Evolutionary conservation across 306 rosid species (phyloP).

Genomic region (Lathyrus oleraceus): DNA sequence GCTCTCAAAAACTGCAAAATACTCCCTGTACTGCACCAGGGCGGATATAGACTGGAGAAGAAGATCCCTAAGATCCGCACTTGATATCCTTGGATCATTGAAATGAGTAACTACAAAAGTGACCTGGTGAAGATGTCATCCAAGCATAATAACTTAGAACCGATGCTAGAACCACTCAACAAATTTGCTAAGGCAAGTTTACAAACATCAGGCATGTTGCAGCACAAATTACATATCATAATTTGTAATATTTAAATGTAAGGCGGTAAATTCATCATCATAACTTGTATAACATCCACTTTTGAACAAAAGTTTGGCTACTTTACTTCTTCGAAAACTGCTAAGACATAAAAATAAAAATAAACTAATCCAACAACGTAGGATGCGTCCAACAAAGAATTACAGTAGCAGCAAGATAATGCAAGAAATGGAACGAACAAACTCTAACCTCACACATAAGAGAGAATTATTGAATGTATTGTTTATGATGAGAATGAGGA

Average conservation of each 20-base stretch:
- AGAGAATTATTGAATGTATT: neutral
- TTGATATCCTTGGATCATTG: constrained; percentile 92
- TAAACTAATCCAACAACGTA: neutral
- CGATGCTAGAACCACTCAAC: constrained; percentile 2
- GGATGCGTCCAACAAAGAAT: neutral
- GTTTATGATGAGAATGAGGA: neutral
- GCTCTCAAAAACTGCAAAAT: constrained; percentile 80
- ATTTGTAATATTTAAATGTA: constrained; percentile 2
- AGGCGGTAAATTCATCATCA: constrained; percentile 8
- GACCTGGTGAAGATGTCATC: constrained; percentile 56
- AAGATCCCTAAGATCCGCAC: constrained; percentile 92
- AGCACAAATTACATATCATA: neutral
- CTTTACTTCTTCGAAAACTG: neutral
- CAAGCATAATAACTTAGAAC: constrained; percentile 30
- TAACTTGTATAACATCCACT: neutral
- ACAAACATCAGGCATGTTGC: neutral
- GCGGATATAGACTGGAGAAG: constrained; percentile 96
- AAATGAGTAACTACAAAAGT: constrained; percentile 92
- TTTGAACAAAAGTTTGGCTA: neutral
- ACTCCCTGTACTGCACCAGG: constrained; percentile 87
- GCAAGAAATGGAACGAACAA: neutral
- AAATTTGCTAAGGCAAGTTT: constrained; percentile 21
- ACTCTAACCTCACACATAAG: neutral
- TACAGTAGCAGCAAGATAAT: constrained; percentile 11
- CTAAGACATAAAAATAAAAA: neutral